Evolutionary conservation across 805 yeast species (phyloP).

Genomic region (Ogataea populi-albae): DNA sequence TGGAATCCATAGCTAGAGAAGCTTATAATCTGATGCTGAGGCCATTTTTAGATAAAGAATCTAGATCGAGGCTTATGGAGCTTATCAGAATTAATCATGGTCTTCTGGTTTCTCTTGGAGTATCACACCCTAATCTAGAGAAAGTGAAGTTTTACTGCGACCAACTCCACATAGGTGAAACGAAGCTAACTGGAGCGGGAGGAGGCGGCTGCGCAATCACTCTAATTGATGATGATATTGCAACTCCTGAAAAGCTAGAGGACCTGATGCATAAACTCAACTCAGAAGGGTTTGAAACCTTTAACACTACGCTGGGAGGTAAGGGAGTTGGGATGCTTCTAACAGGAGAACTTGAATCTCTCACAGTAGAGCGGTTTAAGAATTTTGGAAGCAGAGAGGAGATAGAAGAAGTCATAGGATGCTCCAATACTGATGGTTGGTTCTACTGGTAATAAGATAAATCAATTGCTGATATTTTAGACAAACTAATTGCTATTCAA

Average conservation of each 20-base stretch:
- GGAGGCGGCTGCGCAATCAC: conserved; percentile 99
- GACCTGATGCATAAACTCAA: conserved; percentile 37
- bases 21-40: conserved; percentile 65
- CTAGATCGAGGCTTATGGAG: conserved; percentile 48
- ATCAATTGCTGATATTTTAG: too few relatives aligned
- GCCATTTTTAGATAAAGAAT: conserved; percentile 44
- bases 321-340: conserved; percentile 69
- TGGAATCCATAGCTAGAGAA: conserved; percentile 68
- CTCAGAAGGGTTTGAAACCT: conserved; percentile 63
- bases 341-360: conserved; percentile 9
- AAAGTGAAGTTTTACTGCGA: conserved; percentile 66
- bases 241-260: conserved; percentile 31
- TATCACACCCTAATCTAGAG: conserved; percentile 90
- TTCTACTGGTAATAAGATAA: conserved; percentile 54
- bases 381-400: conserved; percentile 40
- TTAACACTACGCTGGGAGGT: conserved; percentile 82
- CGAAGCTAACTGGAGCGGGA: conserved; percentile 97
- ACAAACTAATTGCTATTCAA: too few relatives aligned
- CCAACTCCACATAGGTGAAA: conserved; percentile 66
- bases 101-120: conserved; percentile 78
- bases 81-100: conserved; percentile 86
- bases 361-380: conserved; percentile 38
- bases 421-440: conserved; percentile 46
- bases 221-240: conserved; percentile 51
- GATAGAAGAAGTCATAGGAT: conserved; percentile 48